Percentiles rank a stretch among this genome's conserved stretches.
phyloP scores from a whole-genome alignment of 345 rosid genomes.

The Cardiospermum halicacabum region DNA sequence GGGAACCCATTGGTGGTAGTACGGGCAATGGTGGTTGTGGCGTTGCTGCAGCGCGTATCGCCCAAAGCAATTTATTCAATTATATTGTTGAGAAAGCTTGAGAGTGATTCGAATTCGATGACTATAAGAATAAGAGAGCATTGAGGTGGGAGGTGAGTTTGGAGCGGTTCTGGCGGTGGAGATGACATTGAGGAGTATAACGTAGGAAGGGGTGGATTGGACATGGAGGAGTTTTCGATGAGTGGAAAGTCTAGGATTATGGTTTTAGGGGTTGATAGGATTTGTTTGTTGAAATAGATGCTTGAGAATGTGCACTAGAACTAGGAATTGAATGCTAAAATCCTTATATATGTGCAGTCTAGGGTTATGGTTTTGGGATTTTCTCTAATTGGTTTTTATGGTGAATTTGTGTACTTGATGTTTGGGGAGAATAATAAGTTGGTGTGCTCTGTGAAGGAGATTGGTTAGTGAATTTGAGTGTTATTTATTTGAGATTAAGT shows the following conservation, averaged over 20 bases:
- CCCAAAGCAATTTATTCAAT: constrained; percentile 72
- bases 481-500: too few species aligned
- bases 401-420: too few species aligned
- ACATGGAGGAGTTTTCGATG: constrained; percentile 77
- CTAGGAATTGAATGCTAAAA: constrained; percentile 25
- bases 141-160: constrained; percentile 72
- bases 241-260: constrained; percentile 79
- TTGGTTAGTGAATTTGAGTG: too few species aligned
- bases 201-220: constrained; percentile 82
- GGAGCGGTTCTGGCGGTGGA: constrained; percentile 80
- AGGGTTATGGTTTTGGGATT: too few species aligned
- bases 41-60: constrained; percentile 76
- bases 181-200: constrained; percentile 73
- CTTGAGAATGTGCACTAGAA: constrained; percentile 50
- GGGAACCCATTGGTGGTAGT: constrained; percentile 60
- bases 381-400: too few species aligned
- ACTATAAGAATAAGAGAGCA: constrained; percentile 67
- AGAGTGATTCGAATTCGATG: constrained; percentile 64
- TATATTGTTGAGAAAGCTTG: constrained; percentile 78
- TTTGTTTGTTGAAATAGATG: constrained; percentile 63
- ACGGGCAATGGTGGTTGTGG: constrained; percentile 84
- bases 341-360: too few species aligned
- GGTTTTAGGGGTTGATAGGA: constrained; percentile 74
- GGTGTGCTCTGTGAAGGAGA: too few species aligned
- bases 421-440: too few species aligned